These are phyloP conservation scores for Cladorrhinum samala DNA, from an alignment of 495 filamentous ascomycete genomes.

Conservation along the genomic window DNA sequence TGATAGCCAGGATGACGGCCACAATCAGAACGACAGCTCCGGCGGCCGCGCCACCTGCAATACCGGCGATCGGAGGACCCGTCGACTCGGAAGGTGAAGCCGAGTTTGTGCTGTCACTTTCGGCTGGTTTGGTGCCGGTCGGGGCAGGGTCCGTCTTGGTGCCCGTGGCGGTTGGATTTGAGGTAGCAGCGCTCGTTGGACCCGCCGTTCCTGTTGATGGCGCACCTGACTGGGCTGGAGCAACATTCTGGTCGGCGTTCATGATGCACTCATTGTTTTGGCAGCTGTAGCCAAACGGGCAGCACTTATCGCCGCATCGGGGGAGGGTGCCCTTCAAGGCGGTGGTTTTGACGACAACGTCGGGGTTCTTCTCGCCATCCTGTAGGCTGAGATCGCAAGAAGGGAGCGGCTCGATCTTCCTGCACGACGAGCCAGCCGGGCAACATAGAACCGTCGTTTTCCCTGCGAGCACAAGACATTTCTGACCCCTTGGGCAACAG, in stretches of 20 bases:
- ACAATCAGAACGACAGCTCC: slow-evolving; percentile 21
- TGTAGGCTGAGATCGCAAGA: slow-evolving; percentile 63
- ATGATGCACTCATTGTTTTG: slow-evolving; percentile 34
- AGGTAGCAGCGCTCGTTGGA: slow-evolving; percentile 12
- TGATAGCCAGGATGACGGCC: slow-evolving; percentile 25
- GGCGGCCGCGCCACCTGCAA: slow-evolving; percentile 24
- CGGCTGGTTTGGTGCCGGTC: neutral
- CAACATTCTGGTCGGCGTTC: slow-evolving; percentile 32
- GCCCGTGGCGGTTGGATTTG: slow-evolving; percentile 4
- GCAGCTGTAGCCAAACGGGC: slow-evolving; percentile 77
- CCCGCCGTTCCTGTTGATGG: slow-evolving; percentile 10
- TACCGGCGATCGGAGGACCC: slow-evolving; percentile 14
- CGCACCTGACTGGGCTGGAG: slow-evolving; percentile 16
- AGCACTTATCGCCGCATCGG: slow-evolving; percentile 60
- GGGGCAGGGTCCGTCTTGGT: slow-evolving; percentile 2
- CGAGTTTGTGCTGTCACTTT: neutral
- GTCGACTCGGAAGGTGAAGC: neutral
- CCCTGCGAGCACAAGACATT: slow-evolving; percentile 60
- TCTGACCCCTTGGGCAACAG: slow-evolving; percentile 62
- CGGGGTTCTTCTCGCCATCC: slow-evolving; percentile 55
- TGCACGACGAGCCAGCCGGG: slow-evolving; percentile 56
- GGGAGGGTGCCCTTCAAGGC: slow-evolving; percentile 48
- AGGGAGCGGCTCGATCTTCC: slow-evolving; percentile 61
- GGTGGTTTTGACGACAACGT: slow-evolving; percentile 63
- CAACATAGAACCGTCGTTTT: slow-evolving; percentile 73